These are phyloP conservation scores for Rhynchospora tenuis DNA, from an alignment of 176 grass and related monocot species.

Conservation along the genomic window DNA sequence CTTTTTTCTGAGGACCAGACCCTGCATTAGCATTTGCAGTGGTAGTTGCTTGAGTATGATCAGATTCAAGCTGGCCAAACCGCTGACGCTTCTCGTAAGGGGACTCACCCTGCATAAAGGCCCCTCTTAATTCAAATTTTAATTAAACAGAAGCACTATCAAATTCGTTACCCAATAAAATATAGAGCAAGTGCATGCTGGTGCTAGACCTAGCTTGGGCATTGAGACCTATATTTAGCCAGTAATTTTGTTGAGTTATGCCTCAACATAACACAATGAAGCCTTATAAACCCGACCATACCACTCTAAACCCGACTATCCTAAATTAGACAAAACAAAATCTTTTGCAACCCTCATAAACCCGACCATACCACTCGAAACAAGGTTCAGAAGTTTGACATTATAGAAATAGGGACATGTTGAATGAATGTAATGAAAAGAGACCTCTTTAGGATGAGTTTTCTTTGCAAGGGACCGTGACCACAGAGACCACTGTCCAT, in stretches of 20 bases:
- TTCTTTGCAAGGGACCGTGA: slow-evolving; percentile 45
- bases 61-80: slow-evolving; percentile 32
- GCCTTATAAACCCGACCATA: background rate
- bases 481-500: slow-evolving; percentile 70
- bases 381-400: slow-evolving; percentile 13
- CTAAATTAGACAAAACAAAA: background rate
- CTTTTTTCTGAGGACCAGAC: slow-evolving; percentile 28
- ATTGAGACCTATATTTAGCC: background rate
- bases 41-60: slow-evolving; percentile 23
- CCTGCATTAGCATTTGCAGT: slow-evolving; percentile 25
- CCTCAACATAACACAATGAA: background rate
- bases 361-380: background rate
- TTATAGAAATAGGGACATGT: background rate
- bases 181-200: background rate
- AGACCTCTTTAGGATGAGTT: slow-evolving; percentile 55
- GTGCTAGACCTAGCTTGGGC: background rate
- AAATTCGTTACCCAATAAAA: background rate
- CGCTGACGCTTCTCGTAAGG: slow-evolving; percentile 82
- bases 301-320: background rate
- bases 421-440: slow-evolving; percentile 23
- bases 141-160: slow-evolving; percentile 1
- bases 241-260: background rate
- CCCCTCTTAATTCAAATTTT: background rate
- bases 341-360: background rate
- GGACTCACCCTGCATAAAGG: slow-evolving; percentile 63